phyloP scores from a whole-genome alignment of 2,329 filamentous ascomycete genomes.

The Uncinocarpus reesii region DNA sequence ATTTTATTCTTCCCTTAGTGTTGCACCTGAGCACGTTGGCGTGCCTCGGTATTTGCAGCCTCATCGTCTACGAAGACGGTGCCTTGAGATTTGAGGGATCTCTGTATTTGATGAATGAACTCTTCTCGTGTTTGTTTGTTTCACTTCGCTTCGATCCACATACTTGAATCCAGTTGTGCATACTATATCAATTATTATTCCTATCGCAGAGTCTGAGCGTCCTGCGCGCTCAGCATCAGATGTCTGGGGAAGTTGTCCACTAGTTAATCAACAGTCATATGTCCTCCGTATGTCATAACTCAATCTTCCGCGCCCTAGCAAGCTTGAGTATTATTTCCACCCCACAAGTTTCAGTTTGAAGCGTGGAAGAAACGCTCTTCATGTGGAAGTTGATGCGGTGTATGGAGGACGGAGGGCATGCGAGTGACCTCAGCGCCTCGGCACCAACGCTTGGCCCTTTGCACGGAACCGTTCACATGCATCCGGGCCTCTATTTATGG shows the following conservation, averaged over 20 bases:
- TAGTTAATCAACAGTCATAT: no score
- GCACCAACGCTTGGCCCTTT: background rate
- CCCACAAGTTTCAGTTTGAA: background rate
- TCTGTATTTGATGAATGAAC: slow-evolving; percentile 3
- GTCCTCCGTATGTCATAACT: no score
- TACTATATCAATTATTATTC: no score
- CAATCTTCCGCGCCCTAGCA: no score
- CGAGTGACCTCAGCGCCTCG: slow-evolving; percentile 5
- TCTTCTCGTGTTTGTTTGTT: background rate
- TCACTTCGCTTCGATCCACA: no score
- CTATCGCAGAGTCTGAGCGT: no score
- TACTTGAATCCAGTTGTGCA: no score
- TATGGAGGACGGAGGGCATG: background rate
- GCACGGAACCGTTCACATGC: slow-evolving; percentile 11
- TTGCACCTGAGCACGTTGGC: slow-evolving; percentile 1
- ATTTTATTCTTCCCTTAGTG: background rate
- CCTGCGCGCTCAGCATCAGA: no score
- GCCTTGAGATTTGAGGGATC: background rate
- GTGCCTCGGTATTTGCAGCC: slow-evolving; percentile 8
- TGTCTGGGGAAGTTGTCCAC: no score
- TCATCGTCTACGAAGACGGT: slow-evolving; percentile 3
- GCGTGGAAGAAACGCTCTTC: background rate
- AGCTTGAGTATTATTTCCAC: no score
- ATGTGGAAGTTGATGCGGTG: slow-evolving; percentile 2
- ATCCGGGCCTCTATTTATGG: background rate